Conservation (phyloP, 2,329 filamentous ascomycete genomes). For the Trichoderma sp. region DNA sequence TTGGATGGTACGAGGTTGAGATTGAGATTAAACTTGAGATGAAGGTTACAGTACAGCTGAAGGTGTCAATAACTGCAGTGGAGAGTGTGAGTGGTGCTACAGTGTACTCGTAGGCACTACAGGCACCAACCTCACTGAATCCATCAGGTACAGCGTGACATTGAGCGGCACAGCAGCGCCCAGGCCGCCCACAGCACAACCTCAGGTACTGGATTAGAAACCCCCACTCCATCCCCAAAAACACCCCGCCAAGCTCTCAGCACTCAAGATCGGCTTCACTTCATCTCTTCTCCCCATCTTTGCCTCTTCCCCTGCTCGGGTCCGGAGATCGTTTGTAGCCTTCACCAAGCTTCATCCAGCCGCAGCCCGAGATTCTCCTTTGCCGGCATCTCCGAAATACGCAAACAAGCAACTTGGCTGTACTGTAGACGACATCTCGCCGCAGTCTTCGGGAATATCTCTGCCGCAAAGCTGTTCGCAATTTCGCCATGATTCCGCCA, state of each 20-base stretch:
- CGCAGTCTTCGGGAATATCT: neutral
- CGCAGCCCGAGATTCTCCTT: neutral
- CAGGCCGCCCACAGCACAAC: too few species aligned
- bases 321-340: neutral
- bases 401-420: neutral
- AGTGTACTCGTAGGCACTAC: neutral
- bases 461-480: neutral
- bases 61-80: neutral
- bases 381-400: neutral
- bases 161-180: neutral
- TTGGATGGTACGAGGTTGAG: neutral
- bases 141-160: neutral
- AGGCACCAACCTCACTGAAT: neutral
- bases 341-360: neutral
- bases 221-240: neutral
- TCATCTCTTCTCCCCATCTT: neutral
- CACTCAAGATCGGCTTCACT: neutral
- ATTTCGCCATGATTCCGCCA: constrained; percentile 14
- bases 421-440: neutral
- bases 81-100: neutral
- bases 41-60: neutral
- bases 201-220: too few species aligned
- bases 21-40: neutral
- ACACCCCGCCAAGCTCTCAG: neutral
- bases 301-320: neutral